A percentile compares a stretch with the other conserved stretches of the same genome.
These are phyloP conservation scores for Wickerhamiella hasegawae DNA, from an alignment of 805 yeast species.

Conservation along the genomic window DNA sequence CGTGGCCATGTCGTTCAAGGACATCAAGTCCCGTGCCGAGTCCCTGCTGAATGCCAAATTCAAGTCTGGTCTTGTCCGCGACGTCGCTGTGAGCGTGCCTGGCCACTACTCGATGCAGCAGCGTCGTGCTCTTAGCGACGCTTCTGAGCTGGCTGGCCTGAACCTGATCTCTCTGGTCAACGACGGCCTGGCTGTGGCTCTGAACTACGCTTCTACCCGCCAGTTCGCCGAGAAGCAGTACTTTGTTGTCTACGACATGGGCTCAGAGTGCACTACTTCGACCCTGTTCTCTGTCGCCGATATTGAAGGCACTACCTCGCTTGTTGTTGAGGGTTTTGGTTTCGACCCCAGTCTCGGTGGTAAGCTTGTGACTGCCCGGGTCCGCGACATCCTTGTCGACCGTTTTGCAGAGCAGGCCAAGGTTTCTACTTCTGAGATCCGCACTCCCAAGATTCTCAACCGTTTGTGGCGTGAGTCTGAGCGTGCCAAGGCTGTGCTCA, in stretches of 20 bases:
- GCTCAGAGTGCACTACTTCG: constrained; percentile 82
- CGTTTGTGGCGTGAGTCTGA: constrained; percentile 73
- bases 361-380: constrained; percentile 45
- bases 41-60: constrained; percentile 38
- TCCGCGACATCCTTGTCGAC: constrained; percentile 43
- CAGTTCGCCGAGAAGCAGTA: constrained; percentile 34
- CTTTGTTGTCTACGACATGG: constrained; percentile 74
- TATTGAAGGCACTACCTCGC: constrained; percentile 17
- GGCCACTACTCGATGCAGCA: constrained; percentile 48
- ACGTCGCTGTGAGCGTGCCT: constrained; percentile 65
- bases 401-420: constrained; percentile 37
- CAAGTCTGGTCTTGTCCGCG: constrained; percentile 34
- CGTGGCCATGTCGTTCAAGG: constrained; percentile 65
- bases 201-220: constrained; percentile 55
- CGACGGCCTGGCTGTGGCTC: constrained; percentile 85
- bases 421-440: constrained; percentile 22
- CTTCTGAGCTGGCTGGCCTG: constrained; percentile 54
- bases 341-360: constrained; percentile 63
- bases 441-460: constrained; percentile 42
- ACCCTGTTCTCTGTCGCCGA: constrained; percentile 57
- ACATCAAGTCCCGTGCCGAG: constrained; percentile 50
- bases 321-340: constrained; percentile 56
- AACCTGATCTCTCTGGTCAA: constrained; percentile 55
- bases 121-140: constrained; percentile 55
- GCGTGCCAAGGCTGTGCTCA: constrained; percentile 68